phyloP scores from a whole-genome alignment of 176 grass and related monocot genomes.

The Carex kokanica region DNA sequence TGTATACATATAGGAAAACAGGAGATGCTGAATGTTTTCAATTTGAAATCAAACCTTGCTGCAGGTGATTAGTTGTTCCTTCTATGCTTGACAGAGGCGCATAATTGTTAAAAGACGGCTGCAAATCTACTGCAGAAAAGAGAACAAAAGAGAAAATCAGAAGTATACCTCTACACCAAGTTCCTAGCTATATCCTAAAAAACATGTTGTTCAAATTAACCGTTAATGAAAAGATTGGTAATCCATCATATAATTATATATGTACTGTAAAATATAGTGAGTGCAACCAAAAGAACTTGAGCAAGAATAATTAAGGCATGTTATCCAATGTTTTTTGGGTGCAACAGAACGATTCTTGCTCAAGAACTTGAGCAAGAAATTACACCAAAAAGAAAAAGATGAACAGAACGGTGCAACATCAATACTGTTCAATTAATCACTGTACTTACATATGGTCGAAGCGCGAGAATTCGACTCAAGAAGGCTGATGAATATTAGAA shows the following conservation, averaged over 20 bases:
- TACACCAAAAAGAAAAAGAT: not conserved
- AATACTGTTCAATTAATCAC: not conserved
- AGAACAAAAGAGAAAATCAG: conserved; percentile 10
- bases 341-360: too few species aligned
- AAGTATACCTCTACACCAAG: not conserved
- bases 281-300: not conserved
- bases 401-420: conserved; percentile 21
- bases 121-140: conserved; percentile 21
- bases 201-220: not conserved
- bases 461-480: conserved; percentile 29
- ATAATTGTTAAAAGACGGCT: conserved; percentile 24
- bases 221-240: not conserved
- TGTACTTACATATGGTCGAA: conserved; percentile 22
- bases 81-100: conserved; percentile 14
- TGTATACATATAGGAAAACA: not conserved
- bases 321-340: not conserved
- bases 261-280: not conserved
- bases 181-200: not conserved
- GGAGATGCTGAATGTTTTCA: not conserved
- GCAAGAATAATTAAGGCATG: not conserved
- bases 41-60: conserved; percentile 27
- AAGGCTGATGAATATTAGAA: conserved; percentile 10
- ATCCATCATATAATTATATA: not conserved
- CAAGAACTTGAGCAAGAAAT: not conserved
- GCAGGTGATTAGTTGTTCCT: conserved; percentile 5